A percentile compares a stretch with the other conserved stretches of the same genome.
Conservation (phyloP, 116 monocot genomes). For the Posidonia oceanica region DNA sequence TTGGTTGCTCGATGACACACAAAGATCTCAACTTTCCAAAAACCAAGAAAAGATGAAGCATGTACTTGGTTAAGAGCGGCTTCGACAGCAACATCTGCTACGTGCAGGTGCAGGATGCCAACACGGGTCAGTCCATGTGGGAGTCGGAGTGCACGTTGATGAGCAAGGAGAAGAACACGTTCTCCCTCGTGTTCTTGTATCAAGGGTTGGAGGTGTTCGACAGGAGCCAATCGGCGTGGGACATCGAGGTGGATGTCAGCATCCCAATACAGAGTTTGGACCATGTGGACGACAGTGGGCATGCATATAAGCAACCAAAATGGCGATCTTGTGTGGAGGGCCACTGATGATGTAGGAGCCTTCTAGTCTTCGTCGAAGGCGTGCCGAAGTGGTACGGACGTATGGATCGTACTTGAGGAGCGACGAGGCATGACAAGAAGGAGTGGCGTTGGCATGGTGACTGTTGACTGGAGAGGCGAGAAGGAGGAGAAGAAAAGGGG, state of each 20-base stretch:
- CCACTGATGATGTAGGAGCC: conserved; percentile 43
- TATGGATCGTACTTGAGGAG: too few relatives aligned
- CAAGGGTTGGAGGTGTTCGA: conserved; percentile 64
- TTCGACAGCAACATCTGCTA: conserved; percentile 62
- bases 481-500: too few relatives aligned
- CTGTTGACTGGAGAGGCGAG: too few relatives aligned
- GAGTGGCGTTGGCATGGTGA: too few relatives aligned
- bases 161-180: conserved; percentile 48
- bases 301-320: conserved; percentile 51
- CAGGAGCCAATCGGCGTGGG: conserved; percentile 51
- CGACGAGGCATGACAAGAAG: too few relatives aligned
- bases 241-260: conserved; percentile 24
- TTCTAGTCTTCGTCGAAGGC: too few relatives aligned
- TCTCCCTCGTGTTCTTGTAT: conserved; percentile 49
- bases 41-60: too few relatives aligned
- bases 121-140: conserved; percentile 29
- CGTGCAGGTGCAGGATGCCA: conserved; percentile 33
- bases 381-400: too few relatives aligned
- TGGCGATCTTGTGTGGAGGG: conserved; percentile 73
- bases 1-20: too few relatives aligned
- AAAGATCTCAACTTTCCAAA: too few relatives aligned
- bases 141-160: conserved; percentile 65
- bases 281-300: conserved; percentile 73
- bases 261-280: conserved; percentile 36
- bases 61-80: too few relatives aligned